A percentile compares a stretch with the other conserved stretches of the same genome.
These are phyloP conservation scores for Apiospora malaysiana DNA, from an alignment of 2,329 filamentous ascomycete species.

Conservation along the genomic window DNA sequence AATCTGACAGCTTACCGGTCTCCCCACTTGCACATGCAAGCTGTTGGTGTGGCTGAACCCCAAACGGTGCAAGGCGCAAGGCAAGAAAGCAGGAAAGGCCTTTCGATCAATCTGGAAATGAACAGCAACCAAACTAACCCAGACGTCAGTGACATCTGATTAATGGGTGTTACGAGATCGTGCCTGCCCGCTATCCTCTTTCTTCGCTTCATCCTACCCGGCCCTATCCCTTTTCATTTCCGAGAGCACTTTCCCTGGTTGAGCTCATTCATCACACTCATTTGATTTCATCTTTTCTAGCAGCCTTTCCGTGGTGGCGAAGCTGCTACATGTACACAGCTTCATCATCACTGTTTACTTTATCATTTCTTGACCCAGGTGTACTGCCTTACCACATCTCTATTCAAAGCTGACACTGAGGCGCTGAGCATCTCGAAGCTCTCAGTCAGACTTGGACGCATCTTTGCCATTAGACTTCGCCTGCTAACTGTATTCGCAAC, in stretches of 20 bases:
- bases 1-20: too few relatives aligned
- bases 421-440: neutral
- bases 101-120: neutral
- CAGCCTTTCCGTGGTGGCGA: neutral
- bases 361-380: neutral
- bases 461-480: neutral
- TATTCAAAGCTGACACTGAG: neutral
- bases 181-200: neutral
- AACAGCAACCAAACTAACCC: neutral
- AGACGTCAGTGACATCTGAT: conserved; percentile 7
- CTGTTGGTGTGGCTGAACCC: neutral
- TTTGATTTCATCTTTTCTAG: neutral
- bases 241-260: neutral
- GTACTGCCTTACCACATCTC: neutral
- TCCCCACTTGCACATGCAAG: too few relatives aligned
- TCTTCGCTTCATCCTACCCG: neutral
- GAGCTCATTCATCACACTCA: neutral
- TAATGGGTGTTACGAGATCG: conserved; percentile 8
- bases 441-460: neutral
- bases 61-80: neutral
- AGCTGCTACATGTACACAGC: neutral
- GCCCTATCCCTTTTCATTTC: neutral
- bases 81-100: neutral
- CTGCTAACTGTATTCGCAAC: neutral
- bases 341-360: conserved; percentile 5